phyloP scores from a whole-genome alignment of 1,284 basidiomycete species.

The Hortiboletus rubellus region DNA sequence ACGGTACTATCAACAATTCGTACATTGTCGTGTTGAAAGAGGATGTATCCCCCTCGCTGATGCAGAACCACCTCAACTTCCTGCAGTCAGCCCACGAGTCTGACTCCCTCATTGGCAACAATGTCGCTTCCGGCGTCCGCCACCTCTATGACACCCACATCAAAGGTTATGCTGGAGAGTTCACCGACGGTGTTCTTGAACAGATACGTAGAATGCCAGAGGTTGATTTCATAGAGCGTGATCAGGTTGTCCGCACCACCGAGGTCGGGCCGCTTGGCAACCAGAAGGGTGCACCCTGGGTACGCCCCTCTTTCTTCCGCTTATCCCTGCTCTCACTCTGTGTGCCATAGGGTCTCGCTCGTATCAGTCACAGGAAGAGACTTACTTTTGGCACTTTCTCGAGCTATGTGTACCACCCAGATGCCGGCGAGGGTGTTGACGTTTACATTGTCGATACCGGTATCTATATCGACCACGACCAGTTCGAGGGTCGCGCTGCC shows the following conservation, averaged over 20 bases:
- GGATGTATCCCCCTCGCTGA: constrained; percentile 53
- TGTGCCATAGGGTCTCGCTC: constrained; percentile 78
- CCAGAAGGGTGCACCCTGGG: constrained; percentile 91
- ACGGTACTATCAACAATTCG: constrained; percentile 79
- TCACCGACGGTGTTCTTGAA: constrained; percentile 74
- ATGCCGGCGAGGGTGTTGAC: constrained; percentile 90
- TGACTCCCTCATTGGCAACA: constrained; percentile 47
- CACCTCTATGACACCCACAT: constrained; percentile 75
- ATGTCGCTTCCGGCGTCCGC: constrained; percentile 54
- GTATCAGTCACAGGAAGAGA: constrained; percentile 85
- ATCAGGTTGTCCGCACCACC: constrained; percentile 83
- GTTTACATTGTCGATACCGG: constrained; percentile 86
- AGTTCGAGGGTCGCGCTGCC: constrained; percentile 84
- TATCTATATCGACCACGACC: constrained; percentile 83
- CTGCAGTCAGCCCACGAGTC: constrained; percentile 57
- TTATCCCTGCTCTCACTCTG: not conserved
- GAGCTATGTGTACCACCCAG: constrained; percentile 75
- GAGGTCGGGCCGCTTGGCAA: constrained; percentile 41
- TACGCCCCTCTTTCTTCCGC: constrained; percentile 38
- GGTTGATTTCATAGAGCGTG: constrained; percentile 91
- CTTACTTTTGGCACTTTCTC: constrained; percentile 86
- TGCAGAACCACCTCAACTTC: constrained; percentile 76
- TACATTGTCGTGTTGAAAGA: constrained; percentile 91
- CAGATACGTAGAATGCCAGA: constrained; percentile 86
- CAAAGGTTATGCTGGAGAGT: constrained; percentile 85